A percentile compares a stretch with the other conserved stretches of the same genome.
These are phyloP conservation scores for Pestalotiopsis sp. DNA, from an alignment of 2,329 filamentous ascomycete genomes.

Conservation along the genomic window DNA sequence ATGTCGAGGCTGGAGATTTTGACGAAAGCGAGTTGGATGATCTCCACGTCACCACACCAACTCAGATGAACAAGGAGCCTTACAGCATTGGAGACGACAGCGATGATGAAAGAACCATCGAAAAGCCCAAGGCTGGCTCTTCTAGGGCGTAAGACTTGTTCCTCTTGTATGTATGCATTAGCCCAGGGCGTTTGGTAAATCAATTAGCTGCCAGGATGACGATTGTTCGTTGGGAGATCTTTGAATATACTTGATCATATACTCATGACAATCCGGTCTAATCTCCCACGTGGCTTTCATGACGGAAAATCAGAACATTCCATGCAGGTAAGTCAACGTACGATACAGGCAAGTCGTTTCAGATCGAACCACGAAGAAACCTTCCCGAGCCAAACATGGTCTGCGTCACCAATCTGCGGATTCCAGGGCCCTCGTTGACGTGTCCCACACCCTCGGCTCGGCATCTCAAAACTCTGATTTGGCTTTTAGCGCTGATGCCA, in stretches of 20 bases:
- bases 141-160: constrained; percentile 8
- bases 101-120: constrained; percentile 48
- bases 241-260: neutral
- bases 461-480: neutral
- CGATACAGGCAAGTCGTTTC: neutral
- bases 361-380: neutral
- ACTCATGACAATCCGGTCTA: neutral
- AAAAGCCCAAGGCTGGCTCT: constrained; percentile 19
- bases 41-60: constrained; percentile 55
- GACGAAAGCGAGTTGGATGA: constrained; percentile 69
- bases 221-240: neutral
- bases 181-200: neutral
- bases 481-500: neutral
- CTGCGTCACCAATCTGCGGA: neutral
- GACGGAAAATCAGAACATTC: neutral
- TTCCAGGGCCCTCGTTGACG: neutral
- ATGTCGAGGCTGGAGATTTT: constrained; percentile 67
- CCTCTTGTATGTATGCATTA: neutral
- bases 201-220: neutral
- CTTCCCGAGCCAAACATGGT: neutral
- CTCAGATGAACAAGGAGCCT: constrained; percentile 41
- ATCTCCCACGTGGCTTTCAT: neutral
- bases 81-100: constrained; percentile 63
- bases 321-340: neutral
- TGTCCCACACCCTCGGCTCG: neutral